Base-by-base conservation (phyloP, 371 early-diverging fungal species). In the Syncephalastrum sp. region DNA sequence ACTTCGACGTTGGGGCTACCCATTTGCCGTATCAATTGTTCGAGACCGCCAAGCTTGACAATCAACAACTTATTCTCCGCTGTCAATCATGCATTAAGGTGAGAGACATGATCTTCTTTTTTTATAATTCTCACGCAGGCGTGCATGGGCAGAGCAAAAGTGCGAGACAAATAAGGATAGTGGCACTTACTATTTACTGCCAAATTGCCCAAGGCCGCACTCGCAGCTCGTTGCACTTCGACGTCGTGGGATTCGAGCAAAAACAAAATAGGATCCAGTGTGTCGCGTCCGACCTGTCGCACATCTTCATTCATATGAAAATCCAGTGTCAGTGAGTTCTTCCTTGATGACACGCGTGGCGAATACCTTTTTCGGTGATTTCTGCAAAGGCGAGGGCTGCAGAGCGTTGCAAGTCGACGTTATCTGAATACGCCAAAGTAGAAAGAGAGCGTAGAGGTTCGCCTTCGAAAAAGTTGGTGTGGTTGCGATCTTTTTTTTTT, bases 371-470 rank as follows among this genome's bases (percentile, higher is more conserved):
- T 67, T 94, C 96, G 7, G 94, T 92, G 43, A 94, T 88, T 75
- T 95, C 95, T 44, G 92, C 94, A 78, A 94, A 95, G 1, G 93
- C 93, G 50, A 93, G 74, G 19, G 96, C 94, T 1, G 94, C 95
- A 15, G 93, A 93, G 46, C 93, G 77, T 68, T 93, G 92, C 47
- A 93, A 68, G 60, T 91, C 93, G 17, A 93, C 83, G 65, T 91
- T 90, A 56, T 90, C 89, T 16, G 93, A 92, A 74, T 85, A 91
- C 7, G 92, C 90, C 23, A 95, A 72, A 4, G 90, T 91, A 14
- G 92, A 87, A 24, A 95, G 80, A 4, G 94, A 91, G 41, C 84
- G 78, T 23, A 95, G 77, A 45, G 92, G 91, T 54, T 92, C 90
- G 4, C 94, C 94, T 56, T 92, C 88, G 65, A 92, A 94, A 60